Conservation (phyloP, 768 basidiomycete species). For the Amanita muscaria region DNA sequence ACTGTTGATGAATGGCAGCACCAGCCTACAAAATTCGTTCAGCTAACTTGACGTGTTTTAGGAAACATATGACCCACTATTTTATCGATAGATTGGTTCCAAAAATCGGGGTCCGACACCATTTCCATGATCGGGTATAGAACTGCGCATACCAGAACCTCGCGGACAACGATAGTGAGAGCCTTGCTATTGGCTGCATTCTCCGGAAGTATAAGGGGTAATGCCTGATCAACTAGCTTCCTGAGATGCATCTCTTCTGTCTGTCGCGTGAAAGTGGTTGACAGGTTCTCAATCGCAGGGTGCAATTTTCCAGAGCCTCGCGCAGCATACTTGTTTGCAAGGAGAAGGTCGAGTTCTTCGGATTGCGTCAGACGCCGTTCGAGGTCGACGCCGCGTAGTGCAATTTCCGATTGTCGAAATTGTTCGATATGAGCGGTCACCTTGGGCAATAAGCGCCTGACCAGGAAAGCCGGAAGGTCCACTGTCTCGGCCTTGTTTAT, state of each 20-base stretch:
- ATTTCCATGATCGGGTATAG: constrained; percentile 87
- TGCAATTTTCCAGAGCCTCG: constrained; percentile 63
- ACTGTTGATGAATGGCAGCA: constrained; percentile 46
- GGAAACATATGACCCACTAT: constrained; percentile 48
- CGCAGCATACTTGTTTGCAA: constrained; percentile 74
- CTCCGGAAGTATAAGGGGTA: constrained; percentile 69
- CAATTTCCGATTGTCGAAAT: constrained; percentile 84
- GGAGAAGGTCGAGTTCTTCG: constrained; percentile 79
- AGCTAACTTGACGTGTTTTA: background rate
- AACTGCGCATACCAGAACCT: constrained; percentile 76
- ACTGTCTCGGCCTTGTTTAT: constrained; percentile 45
- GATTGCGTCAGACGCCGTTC: constrained; percentile 82
- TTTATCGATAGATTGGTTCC: constrained; percentile 90
- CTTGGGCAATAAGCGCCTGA: constrained; percentile 81
- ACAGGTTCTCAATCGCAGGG: constrained; percentile 79
- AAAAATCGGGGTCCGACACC: constrained; percentile 93
- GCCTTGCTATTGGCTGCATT: constrained; percentile 64
- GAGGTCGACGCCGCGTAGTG: constrained; percentile 72
- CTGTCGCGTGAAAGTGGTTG: constrained; percentile 83
- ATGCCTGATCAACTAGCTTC: constrained; percentile 55
- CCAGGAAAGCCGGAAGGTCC: constrained; percentile 69
- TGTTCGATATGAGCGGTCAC: constrained; percentile 85
- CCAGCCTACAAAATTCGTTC: constrained; percentile 29
- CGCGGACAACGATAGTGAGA: constrained; percentile 65
- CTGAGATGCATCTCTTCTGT: constrained; percentile 84